Base-by-base conservation (phyloP, 2,329 filamentous ascomycete genomes). In the Penicillium sp. region DNA sequence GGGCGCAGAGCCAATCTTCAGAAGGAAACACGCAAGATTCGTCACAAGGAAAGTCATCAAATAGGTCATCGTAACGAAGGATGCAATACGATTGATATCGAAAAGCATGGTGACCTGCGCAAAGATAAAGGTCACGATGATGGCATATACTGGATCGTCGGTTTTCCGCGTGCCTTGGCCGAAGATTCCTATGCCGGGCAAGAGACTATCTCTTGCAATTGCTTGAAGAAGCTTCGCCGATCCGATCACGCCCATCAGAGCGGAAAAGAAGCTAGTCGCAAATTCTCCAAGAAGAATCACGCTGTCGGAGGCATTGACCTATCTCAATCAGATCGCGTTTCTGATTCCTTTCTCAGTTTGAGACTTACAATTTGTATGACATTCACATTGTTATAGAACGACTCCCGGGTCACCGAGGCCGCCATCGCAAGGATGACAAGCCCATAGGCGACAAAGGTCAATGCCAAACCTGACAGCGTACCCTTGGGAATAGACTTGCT, bases 41-140 rank as follows among this genome's bases (percentile, higher is more conserved):
- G 88, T 93, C 34, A 92, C 87, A 42, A 95, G 80, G 63, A 95
- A 95, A 0, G 89, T 95, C 86, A 95, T 92, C 63, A 93, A 81
- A 64, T 93, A 95, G 13, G 88, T 87, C 87, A 95, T 95, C 2
- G 89, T 92, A 38, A 95, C 89, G 49, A 95, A 83, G 0, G 88
- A 92, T 5, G 89, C 89, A 60, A 95, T 95, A 63, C 89, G 86
- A 65, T 95, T 93, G 57, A 95, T 80, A 62, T 95, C 83, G 37
- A 87, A 86, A 42, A 95, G 79, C 70, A 95, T 85, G 0, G 88
- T 88, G 25, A 91, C 56, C 64, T 95, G 89, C 0, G 88, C 84
- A 48, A 92, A 80, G 3, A 80, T 57, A 62, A 87, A 92, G 0
- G 89, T 93, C 29, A 90, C 69, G 16, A 92, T 68, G 44, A 95